Conservation (phyloP, 169 alveolate genomes). For the Perkinsus chesapeaki region DNA sequence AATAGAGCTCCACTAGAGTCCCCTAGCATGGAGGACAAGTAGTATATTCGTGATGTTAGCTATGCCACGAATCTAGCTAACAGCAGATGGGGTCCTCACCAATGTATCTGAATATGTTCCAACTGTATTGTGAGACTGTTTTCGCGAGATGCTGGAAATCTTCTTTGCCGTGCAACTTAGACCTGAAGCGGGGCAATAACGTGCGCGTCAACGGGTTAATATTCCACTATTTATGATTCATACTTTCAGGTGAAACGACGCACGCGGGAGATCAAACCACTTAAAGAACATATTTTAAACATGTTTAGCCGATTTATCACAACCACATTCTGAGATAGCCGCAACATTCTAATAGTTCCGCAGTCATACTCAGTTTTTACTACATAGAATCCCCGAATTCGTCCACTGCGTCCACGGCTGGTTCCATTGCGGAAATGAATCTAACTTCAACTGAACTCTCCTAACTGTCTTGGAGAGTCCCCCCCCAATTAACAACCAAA, state of each 20-base stretch:
- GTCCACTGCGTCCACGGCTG: not conserved
- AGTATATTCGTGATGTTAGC: too few species aligned
- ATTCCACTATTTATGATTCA: too few species aligned
- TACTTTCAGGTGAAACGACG: not conserved
- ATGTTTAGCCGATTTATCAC: too few species aligned
- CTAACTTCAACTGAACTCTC: not conserved
- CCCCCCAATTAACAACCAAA: too few species aligned
- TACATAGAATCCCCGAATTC: not conserved
- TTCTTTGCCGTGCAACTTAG: not conserved
- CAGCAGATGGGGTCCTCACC: not conserved
- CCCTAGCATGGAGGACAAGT: too few species aligned
- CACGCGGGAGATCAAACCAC: too few species aligned
- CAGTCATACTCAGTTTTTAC: not conserved
- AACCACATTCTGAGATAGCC: not conserved
- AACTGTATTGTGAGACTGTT: not conserved
- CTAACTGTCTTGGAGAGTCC: not conserved
- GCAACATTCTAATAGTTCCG: not conserved
- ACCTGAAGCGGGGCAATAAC: not conserved
- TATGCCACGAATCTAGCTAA: too few species aligned
- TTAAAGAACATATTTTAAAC: too few species aligned
- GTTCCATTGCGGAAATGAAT: not conserved
- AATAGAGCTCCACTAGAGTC: too few species aligned
- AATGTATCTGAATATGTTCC: not conserved
- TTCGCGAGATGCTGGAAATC: not conserved
- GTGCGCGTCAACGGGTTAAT: not conserved